Base-by-base conservation (phyloP, 305 asterid species). In the Fraxinus ornus region DNA sequence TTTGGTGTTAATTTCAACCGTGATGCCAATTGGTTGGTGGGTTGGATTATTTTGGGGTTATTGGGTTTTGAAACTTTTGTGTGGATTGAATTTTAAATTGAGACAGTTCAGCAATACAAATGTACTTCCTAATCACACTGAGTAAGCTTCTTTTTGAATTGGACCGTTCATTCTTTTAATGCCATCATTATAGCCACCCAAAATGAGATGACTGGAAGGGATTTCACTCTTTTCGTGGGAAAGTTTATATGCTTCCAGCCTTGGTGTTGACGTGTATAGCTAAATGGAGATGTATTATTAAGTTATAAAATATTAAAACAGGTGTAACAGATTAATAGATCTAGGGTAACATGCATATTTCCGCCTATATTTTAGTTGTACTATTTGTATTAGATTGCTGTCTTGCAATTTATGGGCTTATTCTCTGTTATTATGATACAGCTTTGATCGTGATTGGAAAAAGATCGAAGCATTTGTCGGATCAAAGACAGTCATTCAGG, bases 391-490 rank as follows among this genome's bases (percentile, higher is more conserved):
- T 64, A 24, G 3, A 19, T n/a, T 24, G 24, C 72, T 7, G 17
- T 28, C 71, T 15, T 68, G 32, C 33, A 79, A 52, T 73, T 66
- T 74, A 57, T 32, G 1, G 64, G n/a, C n/a, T n/a, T n/a, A n/a
- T n/a, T n/a, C n/a, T n/a, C n/a, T n/a, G n/a, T 75, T 78, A 15
- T 80, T 41, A 28, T 32, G 44, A 6, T 83, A 68, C 85, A 95
- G 98, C 7, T 95, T 95, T 84, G 98, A 95, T 83, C 98, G 98
- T 36, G 98, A 93, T 81, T 93, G 97, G 98, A 93, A 95, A 88
- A 95, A 95, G 86, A 95, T 95, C 32, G 98, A 93, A 89, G 98
- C 98, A 57, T 95, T 95, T 89, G 83, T 95, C 32, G 98, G 98
- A 60, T 95, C 98, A 8, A 95, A 95, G 87, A 88, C 98, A 35